Evolutionary conservation across 495 filamentous ascomycete species (phyloP).

Genomic region (Penicillium riverlandense): DNA sequence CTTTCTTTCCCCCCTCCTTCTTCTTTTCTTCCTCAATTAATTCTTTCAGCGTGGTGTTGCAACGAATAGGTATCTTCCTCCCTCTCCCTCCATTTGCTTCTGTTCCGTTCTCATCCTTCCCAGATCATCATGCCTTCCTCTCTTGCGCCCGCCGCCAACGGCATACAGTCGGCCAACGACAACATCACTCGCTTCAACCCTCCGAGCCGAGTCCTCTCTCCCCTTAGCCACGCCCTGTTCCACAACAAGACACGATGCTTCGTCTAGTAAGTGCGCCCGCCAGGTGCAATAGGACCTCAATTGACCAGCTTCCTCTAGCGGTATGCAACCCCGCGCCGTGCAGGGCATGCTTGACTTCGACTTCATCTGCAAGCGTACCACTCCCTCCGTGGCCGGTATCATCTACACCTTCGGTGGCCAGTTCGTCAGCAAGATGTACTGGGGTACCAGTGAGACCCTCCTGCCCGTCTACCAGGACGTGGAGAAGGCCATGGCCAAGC

Average conservation of each 20-base stretch:
- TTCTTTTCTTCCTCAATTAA: conserved; percentile 2
- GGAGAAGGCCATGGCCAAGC: conserved; percentile 91
- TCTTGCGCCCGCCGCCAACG: conserved; percentile 32
- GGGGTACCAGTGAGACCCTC: conserved; percentile 98
- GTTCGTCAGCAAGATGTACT: conserved; percentile 99
- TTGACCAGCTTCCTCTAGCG: conserved; percentile 39
- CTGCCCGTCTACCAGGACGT: conserved; percentile 97
- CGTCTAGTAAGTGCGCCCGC: conserved; percentile 65
- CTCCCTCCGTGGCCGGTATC: conserved; percentile 95
- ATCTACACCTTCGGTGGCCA: conserved; percentile 99
- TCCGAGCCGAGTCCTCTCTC: conserved; percentile 86
- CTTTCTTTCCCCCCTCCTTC: conserved; percentile 6
- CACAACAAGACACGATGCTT: conserved; percentile 99
- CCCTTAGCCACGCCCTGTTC: conserved; percentile 84
- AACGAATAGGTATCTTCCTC: neutral
- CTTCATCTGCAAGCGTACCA: conserved; percentile 99
- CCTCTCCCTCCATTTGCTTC: neutral
- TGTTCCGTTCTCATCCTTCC: neutral
- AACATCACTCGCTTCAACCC: conserved; percentile 96
- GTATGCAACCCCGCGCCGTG: conserved; percentile 93
- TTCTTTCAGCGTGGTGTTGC: neutral
- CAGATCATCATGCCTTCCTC: conserved; percentile 42
- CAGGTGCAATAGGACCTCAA: neutral
- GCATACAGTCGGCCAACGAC: conserved; percentile 72
- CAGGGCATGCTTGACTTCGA: conserved; percentile 99